Evolutionary conservation across 768 basidiomycete species (phyloP), one percentile per base, ranked within the genome.

Genomic region (Aureoboletus auriporus): DNA sequence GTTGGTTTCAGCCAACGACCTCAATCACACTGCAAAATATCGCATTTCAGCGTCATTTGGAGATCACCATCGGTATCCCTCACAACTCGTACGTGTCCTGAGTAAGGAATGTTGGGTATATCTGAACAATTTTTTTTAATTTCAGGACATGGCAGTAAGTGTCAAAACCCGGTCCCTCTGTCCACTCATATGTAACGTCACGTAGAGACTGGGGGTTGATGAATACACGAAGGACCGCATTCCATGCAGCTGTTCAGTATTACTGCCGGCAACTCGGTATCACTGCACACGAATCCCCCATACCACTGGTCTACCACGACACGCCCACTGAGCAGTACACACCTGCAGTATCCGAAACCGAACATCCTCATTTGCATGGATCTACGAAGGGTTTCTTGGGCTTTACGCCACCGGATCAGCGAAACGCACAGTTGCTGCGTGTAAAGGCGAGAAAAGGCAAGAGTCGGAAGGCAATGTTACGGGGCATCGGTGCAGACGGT

Each of bases 1-100:
- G 88, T 17, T 89, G 87, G 87, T 89, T 75, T 57, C 75, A 83
- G 44, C 81, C 88, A 4, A 75, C 72, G 27, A 90, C 87, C 9
- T 76, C 75, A 29, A 69, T 89, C 49, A 75, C 70, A 6, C 58
- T 87, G 39, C 84, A 86, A 58, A 69, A 75, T 17, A 86, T 90
- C 61, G 69, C 75, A 14, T 82, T 74, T 54, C 86, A 88, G 62
- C 74, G 79, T 41, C 80, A 80, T 56, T 59, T 91, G 39, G 83
- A 84, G 53, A 58, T 87, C 47, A 85, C 85, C 1, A 82, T 91
- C 41, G 75, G 76, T 53, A 84, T 89, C 46, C 68, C 67, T 46
- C 75, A 78, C 54, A 79, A 78, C 43, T 64, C 69, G 75, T 75
- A 56, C 36, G 74, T 71, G 14, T 36, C 13, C 17, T 37, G 23